phyloP scores from a whole-genome alignment of 176 grass and related monocot genomes.

The Guadua angustifolia region DNA sequence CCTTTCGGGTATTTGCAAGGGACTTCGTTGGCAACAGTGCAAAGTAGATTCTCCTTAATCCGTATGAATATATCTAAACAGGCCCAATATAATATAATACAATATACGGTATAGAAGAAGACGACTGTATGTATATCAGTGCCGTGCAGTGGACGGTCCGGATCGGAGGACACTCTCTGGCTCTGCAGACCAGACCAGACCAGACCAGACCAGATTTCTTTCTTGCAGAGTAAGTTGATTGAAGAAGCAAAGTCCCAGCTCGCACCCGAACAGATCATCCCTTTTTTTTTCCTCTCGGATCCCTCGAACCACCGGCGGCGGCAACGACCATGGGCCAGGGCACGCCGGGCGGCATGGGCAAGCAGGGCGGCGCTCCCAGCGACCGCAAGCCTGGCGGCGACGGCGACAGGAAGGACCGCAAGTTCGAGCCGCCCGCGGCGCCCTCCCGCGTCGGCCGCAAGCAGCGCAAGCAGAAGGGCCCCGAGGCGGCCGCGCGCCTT shows the following conservation, averaged over 20 bases:
- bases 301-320: neutral
- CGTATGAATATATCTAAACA: too few species aligned
- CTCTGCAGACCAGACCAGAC: too few species aligned
- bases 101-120: too few species aligned
- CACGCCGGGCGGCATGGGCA: slow-evolving; percentile 58
- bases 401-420: slow-evolving; percentile 70
- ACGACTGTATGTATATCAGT: too few species aligned
- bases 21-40: too few species aligned
- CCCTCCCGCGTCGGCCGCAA: slow-evolving; percentile 84
- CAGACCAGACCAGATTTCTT: slow-evolving; percentile 4
- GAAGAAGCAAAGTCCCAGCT: neutral
- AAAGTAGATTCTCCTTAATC: too few species aligned
- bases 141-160: too few species aligned
- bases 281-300: too few species aligned
- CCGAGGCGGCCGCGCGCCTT: slow-evolving; percentile 77
- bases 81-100: too few species aligned
- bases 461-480: slow-evolving; percentile 79
- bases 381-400: slow-evolving; percentile 62
- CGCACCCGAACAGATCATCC: neutral
- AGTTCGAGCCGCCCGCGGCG: slow-evolving; percentile 80
- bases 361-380: slow-evolving; percentile 62
- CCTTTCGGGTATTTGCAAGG: too few species aligned
- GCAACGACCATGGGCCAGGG: slow-evolving; percentile 72
- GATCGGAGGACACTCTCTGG: too few species aligned
- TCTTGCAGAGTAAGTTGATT: slow-evolving; percentile 47